phyloP scores from a whole-genome alignment of 2,329 filamentous ascomycete genomes.

The Paramyrothecium sp. region DNA sequence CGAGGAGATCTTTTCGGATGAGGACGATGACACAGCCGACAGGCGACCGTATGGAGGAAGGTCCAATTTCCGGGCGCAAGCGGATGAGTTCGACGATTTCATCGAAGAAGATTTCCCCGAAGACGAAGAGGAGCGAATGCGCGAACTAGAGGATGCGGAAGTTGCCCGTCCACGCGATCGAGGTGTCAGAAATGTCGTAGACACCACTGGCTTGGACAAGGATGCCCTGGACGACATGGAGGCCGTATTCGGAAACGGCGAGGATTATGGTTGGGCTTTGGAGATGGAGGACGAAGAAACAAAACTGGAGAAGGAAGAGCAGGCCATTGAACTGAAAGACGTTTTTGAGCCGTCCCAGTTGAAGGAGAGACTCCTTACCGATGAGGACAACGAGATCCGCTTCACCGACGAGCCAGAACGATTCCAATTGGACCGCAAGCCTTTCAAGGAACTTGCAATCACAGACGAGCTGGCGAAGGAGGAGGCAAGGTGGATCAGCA shows the following conservation, averaged over 20 bases:
- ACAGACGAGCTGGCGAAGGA: slow-evolving; percentile 84
- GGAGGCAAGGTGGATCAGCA: slow-evolving; percentile 89
- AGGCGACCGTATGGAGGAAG: slow-evolving; percentile 47
- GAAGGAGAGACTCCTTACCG: slow-evolving; percentile 89
- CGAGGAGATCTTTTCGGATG: slow-evolving; percentile 92
- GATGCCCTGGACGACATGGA: slow-evolving; percentile 95
- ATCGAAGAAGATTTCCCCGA: slow-evolving; percentile 95
- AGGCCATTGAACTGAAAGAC: slow-evolving; percentile 89
- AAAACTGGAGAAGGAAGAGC: slow-evolving; percentile 73
- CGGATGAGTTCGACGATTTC: slow-evolving; percentile 89
- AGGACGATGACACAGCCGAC: slow-evolving; percentile 73
- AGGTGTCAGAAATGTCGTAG: slow-evolving; percentile 67
- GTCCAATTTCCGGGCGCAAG: slow-evolving; percentile 55
- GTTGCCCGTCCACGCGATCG: slow-evolving; percentile 78
- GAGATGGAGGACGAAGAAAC: slow-evolving; percentile 86
- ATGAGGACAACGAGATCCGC: slow-evolving; percentile 90
- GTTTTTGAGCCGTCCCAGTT: slow-evolving; percentile 97
- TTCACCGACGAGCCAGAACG: slow-evolving; percentile 88
- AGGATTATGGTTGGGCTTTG: slow-evolving; percentile 93
- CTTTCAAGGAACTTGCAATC: slow-evolving; percentile 80
- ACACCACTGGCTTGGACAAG: slow-evolving; percentile 84
- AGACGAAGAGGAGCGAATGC: slow-evolving; percentile 75
- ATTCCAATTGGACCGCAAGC: slow-evolving; percentile 86
- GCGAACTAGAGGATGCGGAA: slow-evolving; percentile 80
- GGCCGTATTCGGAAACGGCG: slow-evolving; percentile 91